Evolutionary conservation across 2,329 filamentous ascomycete species (phyloP), one percentile per base, ranked within the genome.

Genomic region (Exserohilum turcica): DNA sequence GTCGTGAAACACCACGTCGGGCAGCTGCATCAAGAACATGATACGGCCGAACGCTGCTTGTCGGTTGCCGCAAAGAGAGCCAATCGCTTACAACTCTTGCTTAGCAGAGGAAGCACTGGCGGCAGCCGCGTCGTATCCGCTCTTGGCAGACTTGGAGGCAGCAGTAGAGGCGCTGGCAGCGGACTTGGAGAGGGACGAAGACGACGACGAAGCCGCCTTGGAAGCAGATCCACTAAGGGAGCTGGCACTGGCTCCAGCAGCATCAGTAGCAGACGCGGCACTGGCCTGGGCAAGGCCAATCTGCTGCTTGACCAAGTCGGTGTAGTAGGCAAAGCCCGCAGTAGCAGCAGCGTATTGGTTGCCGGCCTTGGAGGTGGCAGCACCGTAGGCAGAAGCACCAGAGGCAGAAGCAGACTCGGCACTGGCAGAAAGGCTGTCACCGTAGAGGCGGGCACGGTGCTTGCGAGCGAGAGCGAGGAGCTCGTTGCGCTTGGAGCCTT

Each of bases 401-500:
- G 69, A 74, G 52, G 73, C 75, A 39, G 72, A 74, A 46, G 70
- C 9, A 24, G 52, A 55, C 24, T 32, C 69, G 48, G 76, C 72
- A 27, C 68, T 63, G 18, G 64, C 67, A 28, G 68, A 69, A 28
- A 84, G 74, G 44, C 82, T 89, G 66, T 91, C 87, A 55, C 86
- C 87, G 15, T 87, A 79, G 39, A 93, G 79, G 53, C 86, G 80
- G 53, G 89, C 87, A 54, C 90, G 88, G 77, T 96, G 85, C 82
- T 94, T 95, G 72, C 93, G 91, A 59, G 93, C 88, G 57, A 97
- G 84, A 47, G 93, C 92, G 47, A 95, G 81, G 21, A 97, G 84
- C 76, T 99, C 93, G 68, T 97, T 95, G 64, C 85, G 80, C 80
- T 89, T 92, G 70, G 90, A 95, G 42, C 93, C 94, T 72, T 97